Evolutionary conservation across 2,329 filamentous ascomycete genomes (phyloP), one percentile per base, ranked within the genome.

Genomic region (Diaporthe caulivora): DNA sequence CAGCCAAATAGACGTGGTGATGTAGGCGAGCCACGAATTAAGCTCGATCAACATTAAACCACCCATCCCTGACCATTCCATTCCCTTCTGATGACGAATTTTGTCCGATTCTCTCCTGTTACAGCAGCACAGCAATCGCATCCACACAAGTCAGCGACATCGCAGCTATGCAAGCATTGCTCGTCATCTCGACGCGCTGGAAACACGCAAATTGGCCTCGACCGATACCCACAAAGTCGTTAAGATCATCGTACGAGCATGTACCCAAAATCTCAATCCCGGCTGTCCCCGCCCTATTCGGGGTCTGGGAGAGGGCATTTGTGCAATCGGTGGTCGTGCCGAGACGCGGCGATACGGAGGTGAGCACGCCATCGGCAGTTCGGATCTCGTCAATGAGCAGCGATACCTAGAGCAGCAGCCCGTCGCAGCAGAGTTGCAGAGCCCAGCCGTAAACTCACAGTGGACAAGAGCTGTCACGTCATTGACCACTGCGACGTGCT

Each of bases 291-390:
- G 53, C 26, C 54, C 42, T 17, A 11, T 31, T 54, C n/a, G 40
- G 67, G 40, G 21, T n/a, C 5, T 37, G 37, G 44, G 44, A 31
- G 55, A 40, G 34, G 55, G 34, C 9, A 49, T 47, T 47, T 53
- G 29, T 26, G 55, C 42, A 62, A 42, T 24, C 24, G 55, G 42
- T 62, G 55, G 53, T 51, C 51, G 64, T 44, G 73, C 73, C 71
- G 73, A 75, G 67, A 51, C 57, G 62, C 67, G 58, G 65, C 51
- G 57, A 70, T 70, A 44, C 71, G 62, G 58, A 68, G 54, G 26
- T 34, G 70, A 75, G 74, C 74, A 75, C 74, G 74, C 70, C 72
- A 75, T 75, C 74, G 64, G 55, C 55, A 72, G 62, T 72, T 67
- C 70, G 47, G 47, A 75, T 72, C 74, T 75, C 74, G 74, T 74